Evolutionary conservation across 805 yeast genomes (phyloP), one percentile per base, ranked within the genome.

Genomic region (Millerozyma miso): DNA sequence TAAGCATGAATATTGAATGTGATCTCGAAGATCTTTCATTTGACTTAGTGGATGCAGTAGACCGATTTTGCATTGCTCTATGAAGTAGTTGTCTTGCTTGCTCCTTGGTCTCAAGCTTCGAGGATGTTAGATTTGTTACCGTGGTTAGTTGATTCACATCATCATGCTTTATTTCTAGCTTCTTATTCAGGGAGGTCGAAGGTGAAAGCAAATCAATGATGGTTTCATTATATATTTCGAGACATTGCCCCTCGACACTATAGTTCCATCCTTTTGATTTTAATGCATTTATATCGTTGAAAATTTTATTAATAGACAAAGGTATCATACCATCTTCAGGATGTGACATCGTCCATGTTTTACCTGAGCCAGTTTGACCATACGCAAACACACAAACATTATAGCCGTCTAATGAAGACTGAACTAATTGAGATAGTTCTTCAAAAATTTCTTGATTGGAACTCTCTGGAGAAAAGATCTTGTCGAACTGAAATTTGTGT

Each of bases 361-460:
- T 91, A 3, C 99, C 99, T 0, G 97, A 67, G 77, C 88, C 96
- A 0, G 99, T 93, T 62, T 91, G 99, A 1, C 99, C 99, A 60
- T 93, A 91, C 4, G 97, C 97, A 63, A 89, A 89, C 1, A 93
- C 87, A 61, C 97, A 89, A 2, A 89, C 96, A 52, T 88, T 88
- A 55, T 73, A 81, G 0, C 99, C 99, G 62, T 91, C 95, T 12
- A 90, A 60, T 0, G 95, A 63, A 1, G 73, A 67, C 59, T 88
- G 96, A 1, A 91, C 81, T 17, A 91, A 63, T 59, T 89, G 96
- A 2, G 93, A 82, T 1, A 91, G 77, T 55, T 91, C 99, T 23
- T 79, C 83, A 62, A 89, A 93, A 0, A 93, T 76, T 19, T 78
- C 83, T 1, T 49, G 51, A 57, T 91, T 91, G 2, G 75, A 56